phyloP scores from a whole-genome alignment of 2,329 filamentous ascomycete genomes.

The Clarireedia homoeocarpa region DNA sequence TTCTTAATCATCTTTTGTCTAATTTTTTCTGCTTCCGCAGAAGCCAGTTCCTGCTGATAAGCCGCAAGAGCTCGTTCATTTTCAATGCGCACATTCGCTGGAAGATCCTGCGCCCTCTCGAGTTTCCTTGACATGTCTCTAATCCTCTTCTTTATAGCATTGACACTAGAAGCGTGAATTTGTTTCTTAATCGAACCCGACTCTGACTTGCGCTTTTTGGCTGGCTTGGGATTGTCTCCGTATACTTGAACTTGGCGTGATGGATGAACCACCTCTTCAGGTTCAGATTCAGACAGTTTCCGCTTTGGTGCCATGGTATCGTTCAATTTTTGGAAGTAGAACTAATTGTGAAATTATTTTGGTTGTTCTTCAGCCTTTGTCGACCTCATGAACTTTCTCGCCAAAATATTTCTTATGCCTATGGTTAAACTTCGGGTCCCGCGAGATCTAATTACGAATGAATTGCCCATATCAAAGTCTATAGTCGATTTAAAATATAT shows the following conservation, averaged over 20 bases:
- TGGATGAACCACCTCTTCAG: constrained; percentile 23
- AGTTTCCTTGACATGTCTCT: constrained; percentile 63
- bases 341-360: background rate
- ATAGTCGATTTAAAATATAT: too few relatives aligned
- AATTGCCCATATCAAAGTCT: too few relatives aligned
- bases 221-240: constrained; percentile 23
- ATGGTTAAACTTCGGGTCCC: too few relatives aligned
- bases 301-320: constrained; percentile 26
- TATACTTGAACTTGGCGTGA: constrained; percentile 28
- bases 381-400: too few relatives aligned
- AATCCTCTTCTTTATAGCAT: constrained; percentile 63
- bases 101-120: constrained; percentile 51
- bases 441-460: too few relatives aligned
- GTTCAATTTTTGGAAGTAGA: background rate
- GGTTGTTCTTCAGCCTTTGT: constrained; percentile 7
- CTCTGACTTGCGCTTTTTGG: constrained; percentile 26
- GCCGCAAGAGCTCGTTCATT: constrained; percentile 65
- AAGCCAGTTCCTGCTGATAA: constrained; percentile 55
- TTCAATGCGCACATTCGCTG: constrained; percentile 59
- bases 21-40: constrained; percentile 51
- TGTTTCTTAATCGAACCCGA: constrained; percentile 24
- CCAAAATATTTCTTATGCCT: too few relatives aligned
- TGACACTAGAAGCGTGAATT: constrained; percentile 34
- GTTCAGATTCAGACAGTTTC: constrained; percentile 20
- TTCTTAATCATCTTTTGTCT: constrained; percentile 64